Evolutionary conservation across 2,329 filamentous ascomycete genomes (phyloP).

Genomic region (Ramichloridium luteum): DNA sequence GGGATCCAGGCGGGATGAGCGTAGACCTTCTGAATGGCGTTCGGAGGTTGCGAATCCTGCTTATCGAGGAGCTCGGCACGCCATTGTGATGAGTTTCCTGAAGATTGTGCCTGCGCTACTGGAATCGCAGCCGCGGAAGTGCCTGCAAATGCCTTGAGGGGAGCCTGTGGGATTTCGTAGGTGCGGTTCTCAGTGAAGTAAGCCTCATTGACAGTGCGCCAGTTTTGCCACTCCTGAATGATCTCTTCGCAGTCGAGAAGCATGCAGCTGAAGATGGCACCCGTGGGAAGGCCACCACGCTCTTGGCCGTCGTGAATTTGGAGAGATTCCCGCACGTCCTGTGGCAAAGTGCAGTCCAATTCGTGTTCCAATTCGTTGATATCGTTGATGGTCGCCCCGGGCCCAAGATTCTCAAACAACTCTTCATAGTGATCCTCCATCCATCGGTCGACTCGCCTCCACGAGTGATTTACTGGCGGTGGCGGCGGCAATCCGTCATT

Average conservation of each 20-base stretch:
- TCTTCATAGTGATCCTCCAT: constrained; percentile 91
- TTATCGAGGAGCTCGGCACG: constrained; percentile 69
- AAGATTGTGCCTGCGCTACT: constrained; percentile 28
- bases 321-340: constrained; percentile 86
- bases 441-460: constrained; percentile 90
- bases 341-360: constrained; percentile 82
- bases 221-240: constrained; percentile 93
- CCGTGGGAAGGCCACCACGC: constrained; percentile 77
- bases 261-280: constrained; percentile 89
- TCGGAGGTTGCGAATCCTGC: constrained; percentile 78
- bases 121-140: constrained; percentile 40
- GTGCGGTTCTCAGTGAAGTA: constrained; percentile 51
- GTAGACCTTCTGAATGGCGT: constrained; percentile 82
- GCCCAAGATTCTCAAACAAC: constrained; percentile 82
- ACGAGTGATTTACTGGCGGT: constrained; percentile 78
- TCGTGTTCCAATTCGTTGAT: constrained; percentile 94
- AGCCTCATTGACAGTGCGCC: constrained; percentile 85
- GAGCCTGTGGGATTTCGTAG: constrained; percentile 48
- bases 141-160: constrained; percentile 60
- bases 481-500: constrained; percentile 81
- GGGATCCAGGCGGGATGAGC: constrained; percentile 93
- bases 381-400: constrained; percentile 85
- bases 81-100: constrained; percentile 45
- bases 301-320: constrained; percentile 94
- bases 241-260: constrained; percentile 96